phyloP scores from a whole-genome alignment of 805 yeast genomes.

The Soucietia sequanensis region DNA sequence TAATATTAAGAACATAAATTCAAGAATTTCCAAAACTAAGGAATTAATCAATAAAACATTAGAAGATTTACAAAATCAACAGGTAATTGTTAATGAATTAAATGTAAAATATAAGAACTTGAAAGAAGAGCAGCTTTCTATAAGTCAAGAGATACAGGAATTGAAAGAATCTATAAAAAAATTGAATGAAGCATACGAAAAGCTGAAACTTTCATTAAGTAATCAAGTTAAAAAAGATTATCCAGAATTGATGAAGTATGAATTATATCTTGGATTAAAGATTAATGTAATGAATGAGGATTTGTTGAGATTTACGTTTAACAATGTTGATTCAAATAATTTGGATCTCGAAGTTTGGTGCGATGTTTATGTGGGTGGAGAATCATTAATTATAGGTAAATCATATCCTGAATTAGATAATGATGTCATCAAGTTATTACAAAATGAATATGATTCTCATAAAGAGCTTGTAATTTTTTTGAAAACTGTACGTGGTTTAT shows the following conservation, averaged over 20 bases:
- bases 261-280: constrained; percentile 52
- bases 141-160: constrained; percentile 25
- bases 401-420: constrained; percentile 38
- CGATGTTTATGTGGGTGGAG: constrained; percentile 45
- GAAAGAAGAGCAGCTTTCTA: constrained; percentile 20
- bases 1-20: constrained; percentile 27
- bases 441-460: constrained; percentile 22
- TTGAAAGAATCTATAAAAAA: constrained; percentile 12
- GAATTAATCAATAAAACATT: constrained; percentile 23
- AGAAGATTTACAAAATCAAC: constrained; percentile 27
- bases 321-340: constrained; percentile 45
- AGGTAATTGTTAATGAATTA: constrained; percentile 33
- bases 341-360: constrained; percentile 41
- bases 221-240: constrained; percentile 47
- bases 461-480: constrained; percentile 27
- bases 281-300: constrained; percentile 51
- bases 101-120: constrained; percentile 33
- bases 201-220: constrained; percentile 32
- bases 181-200: constrained; percentile 16
- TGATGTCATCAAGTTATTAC: constrained; percentile 12
- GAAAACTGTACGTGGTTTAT: constrained; percentile 12
- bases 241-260: constrained; percentile 54
- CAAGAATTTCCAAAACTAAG: constrained; percentile 25
- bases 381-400: constrained; percentile 34
- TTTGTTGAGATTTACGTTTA: constrained; percentile 47